Conservation (phyloP, 257 asterid species). For the Forsythia suspensa region DNA sequence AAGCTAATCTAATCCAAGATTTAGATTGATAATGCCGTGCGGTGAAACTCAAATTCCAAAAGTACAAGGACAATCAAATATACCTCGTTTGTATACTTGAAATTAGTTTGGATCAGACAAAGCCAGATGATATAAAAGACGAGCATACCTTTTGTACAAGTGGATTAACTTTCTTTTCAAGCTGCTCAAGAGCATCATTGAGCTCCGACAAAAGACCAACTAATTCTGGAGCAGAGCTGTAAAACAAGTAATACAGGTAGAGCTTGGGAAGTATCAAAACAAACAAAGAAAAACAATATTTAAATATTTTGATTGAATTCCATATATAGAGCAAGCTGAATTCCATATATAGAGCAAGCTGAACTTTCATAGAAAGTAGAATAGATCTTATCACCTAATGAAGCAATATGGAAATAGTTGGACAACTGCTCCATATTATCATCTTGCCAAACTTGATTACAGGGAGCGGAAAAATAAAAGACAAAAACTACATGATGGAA, state of each 20-base stretch:
- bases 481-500: background rate
- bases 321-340: background rate
- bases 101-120: background rate
- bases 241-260: slow-evolving; percentile 30
- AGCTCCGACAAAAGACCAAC: slow-evolving; percentile 87
- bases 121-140: background rate
- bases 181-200: slow-evolving; percentile 67
- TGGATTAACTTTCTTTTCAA: slow-evolving; percentile 81
- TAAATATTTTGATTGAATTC: background rate
- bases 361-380: slow-evolving; percentile 7
- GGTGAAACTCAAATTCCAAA: background rate
- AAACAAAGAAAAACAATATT: background rate
- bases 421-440: slow-evolving; percentile 1
- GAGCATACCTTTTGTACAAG: slow-evolving; percentile 62
- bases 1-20: slow-evolving; percentile 1
- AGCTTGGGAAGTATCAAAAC: background rate
- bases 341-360: slow-evolving; percentile 5
- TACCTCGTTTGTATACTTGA: slow-evolving; percentile 5
- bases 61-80: background rate
- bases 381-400: slow-evolving; percentile 11
- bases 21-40: background rate
- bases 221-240: slow-evolving; percentile 93
- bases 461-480: background rate
- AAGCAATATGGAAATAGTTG: slow-evolving; percentile 10
- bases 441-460: background rate